Evolutionary conservation across 1,284 basidiomycete species (phyloP).

Genomic region (Rhodotorula sp.): DNA sequence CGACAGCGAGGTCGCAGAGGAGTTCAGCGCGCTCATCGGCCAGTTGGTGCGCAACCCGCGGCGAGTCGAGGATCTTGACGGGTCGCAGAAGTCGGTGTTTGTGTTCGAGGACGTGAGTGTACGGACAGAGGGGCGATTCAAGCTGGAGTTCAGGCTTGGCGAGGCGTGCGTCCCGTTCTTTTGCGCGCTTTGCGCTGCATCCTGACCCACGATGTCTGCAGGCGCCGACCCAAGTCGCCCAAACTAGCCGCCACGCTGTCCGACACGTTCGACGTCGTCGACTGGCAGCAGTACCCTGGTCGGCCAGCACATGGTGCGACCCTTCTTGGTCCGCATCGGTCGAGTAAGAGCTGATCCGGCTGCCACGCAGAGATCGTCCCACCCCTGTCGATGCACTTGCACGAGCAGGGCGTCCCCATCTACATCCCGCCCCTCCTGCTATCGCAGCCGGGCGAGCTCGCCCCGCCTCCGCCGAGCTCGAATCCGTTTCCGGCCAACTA

Average conservation of each 20-base stretch:
- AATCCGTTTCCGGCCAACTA: constrained; percentile 29
- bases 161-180: constrained; percentile 66
- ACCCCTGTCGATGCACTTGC: constrained; percentile 63
- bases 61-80: constrained; percentile 64
- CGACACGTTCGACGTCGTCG: constrained; percentile 71
- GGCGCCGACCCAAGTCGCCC: constrained; percentile 32
- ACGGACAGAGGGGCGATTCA: constrained; percentile 70
- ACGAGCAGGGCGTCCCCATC: constrained; percentile 75
- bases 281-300: constrained; percentile 68
- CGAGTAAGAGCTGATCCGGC: no score
- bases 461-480: constrained; percentile 25
- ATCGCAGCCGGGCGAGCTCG: not conserved
- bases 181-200: not conserved
- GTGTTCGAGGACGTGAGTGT: constrained; percentile 87
- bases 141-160: constrained; percentile 71
- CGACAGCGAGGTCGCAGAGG: not conserved
- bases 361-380: constrained; percentile 48
- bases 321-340: no score
- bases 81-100: constrained; percentile 76
- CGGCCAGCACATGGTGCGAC: constrained; percentile 25
- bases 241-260: constrained; percentile 69
- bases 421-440: constrained; percentile 50
- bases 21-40: constrained; percentile 63
- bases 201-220: not conserved
- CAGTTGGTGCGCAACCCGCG: constrained; percentile 77